Evolutionary conservation across 345 rosid genomes (phyloP), one percentile per base, ranked within the genome.

Genomic region (Cardamine resedifolia): DNA sequence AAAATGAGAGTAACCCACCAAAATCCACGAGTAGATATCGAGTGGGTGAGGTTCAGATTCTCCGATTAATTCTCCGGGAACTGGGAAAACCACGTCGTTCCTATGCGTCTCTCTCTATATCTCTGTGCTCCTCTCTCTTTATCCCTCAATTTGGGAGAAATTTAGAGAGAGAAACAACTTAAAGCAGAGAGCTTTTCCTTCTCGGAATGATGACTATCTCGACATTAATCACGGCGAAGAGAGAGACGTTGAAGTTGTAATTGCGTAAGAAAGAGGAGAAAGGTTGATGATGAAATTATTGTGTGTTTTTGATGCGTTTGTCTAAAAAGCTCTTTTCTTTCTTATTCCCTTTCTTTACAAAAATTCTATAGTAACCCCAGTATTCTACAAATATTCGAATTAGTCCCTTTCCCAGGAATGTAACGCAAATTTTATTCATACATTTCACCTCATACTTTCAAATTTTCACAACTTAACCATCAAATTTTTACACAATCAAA

Each of bases 11-110:
- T 71, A 70, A 69, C 73, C 86, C 83, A 72, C 66, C 65, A 76
- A 78, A 69, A 70, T 74, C 81, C 83, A 76, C 74, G 31, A 83
- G 68, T 51, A 72, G n/a, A 66, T 75, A 58, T 62, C 58, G 19
- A 79, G 10, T 59, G 21, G 23, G 27, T 31, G 48, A 70, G 39
- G 58, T 64, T 71, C 41, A 28, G 55, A 61, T 68, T 23, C 70
- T 63, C 67, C 65, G 56, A 73, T 66, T 61, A 8, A 16, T 52
- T 61, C 31, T 9, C 70, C 43, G 21, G 69, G 18, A 64, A 56
- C 60, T 43, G 57, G 10, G 20, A 19, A 41, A 58, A 38, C 21
- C 53, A 72, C 71, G n/a, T n/a, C 56, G 53, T n/a, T 19, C 31
- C 75, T 33, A 43, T 38, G 39, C 36, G 21, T 51, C 51, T 33